A percentile compares a stretch with the other conserved stretches of the same genome.
phyloP scores from a whole-genome alignment of 1,139 yeast species.

The Arxiozyma slooffiae region DNA sequence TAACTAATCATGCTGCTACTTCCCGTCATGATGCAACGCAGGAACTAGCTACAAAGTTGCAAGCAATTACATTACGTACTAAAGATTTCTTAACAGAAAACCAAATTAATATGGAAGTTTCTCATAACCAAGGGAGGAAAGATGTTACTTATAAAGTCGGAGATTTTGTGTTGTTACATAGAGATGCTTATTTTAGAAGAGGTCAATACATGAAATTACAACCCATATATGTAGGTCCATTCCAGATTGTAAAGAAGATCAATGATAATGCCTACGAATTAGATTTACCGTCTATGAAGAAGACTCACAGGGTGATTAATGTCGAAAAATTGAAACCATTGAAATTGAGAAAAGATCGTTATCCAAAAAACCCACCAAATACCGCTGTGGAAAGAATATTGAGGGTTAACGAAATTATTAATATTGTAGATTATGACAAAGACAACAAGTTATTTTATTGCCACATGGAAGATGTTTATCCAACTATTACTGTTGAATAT shows the following conservation, averaged over 20 bases:
- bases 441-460: too few species aligned
- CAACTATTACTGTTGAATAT: too few species aligned
- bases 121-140: slow-evolving; percentile 3
- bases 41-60: slow-evolving; percentile 5
- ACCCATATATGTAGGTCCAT: slow-evolving; percentile 11
- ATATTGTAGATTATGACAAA: too few species aligned
- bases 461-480: too few species aligned
- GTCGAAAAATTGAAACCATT: slow-evolving; percentile 2
- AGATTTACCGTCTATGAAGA: slow-evolving; percentile 6
- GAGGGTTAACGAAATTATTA: background rate
- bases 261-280: too few species aligned
- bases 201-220: slow-evolving; percentile 9
- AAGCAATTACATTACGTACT: background rate
- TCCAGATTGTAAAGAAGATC: slow-evolving; percentile 5
- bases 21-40: background rate
- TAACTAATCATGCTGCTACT: background rate
- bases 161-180: slow-evolving; percentile 9
- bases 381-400: background rate
- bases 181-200: too few species aligned
- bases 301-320: slow-evolving; percentile 7
- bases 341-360: background rate
- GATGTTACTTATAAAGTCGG: slow-evolving; percentile 4
- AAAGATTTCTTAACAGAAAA: slow-evolving; percentile 5
- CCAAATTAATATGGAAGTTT: slow-evolving; percentile 5
- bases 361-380: background rate